phyloP scores from a whole-genome alignment of 75 land plant genomes.

The Larix kaempferi region DNA sequence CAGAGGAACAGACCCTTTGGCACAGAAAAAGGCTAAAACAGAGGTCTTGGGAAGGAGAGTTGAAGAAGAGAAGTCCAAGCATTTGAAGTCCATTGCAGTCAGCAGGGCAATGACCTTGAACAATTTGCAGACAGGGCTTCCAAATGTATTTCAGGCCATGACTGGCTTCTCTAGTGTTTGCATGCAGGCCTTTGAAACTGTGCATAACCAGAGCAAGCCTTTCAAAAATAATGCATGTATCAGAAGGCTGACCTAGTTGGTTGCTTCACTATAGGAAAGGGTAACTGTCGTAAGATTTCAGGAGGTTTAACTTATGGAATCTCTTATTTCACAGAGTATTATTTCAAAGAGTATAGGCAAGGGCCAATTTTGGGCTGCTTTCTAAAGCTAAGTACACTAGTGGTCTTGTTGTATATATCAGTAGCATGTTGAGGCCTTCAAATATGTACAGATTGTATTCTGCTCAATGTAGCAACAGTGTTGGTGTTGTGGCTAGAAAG shows the following conservation, averaged over 20 bases:
- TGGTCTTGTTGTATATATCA: no score
- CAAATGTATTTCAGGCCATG: not conserved
- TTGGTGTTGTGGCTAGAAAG: no score
- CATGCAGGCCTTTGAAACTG: slow-evolving; percentile 17
- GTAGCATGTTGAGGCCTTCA: no score
- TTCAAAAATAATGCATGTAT: not conserved
- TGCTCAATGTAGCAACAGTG: no score
- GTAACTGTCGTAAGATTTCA: no score
- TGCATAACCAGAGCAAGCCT: not conserved
- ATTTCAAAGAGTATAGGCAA: no score
- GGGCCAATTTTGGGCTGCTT: no score
- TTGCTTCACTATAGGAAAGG: no score
- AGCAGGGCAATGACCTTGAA: not conserved
- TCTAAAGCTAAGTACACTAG: no score
- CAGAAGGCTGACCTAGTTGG: not conserved
- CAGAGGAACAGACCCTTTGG: slow-evolving; percentile 45
- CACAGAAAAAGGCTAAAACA: slow-evolving; percentile 56
- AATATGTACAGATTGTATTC: no score
- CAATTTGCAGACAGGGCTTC: not conserved
- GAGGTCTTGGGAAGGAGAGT: slow-evolving; percentile 16
- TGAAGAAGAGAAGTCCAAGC: not conserved
- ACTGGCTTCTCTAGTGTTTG: slow-evolving; percentile 73
- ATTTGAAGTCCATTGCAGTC: not conserved
- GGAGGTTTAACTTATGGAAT: no score
- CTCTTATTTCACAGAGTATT: no score